Conservation (phyloP, 1,139 yeast genomes). For the Blastobotrys elegans region DNA sequence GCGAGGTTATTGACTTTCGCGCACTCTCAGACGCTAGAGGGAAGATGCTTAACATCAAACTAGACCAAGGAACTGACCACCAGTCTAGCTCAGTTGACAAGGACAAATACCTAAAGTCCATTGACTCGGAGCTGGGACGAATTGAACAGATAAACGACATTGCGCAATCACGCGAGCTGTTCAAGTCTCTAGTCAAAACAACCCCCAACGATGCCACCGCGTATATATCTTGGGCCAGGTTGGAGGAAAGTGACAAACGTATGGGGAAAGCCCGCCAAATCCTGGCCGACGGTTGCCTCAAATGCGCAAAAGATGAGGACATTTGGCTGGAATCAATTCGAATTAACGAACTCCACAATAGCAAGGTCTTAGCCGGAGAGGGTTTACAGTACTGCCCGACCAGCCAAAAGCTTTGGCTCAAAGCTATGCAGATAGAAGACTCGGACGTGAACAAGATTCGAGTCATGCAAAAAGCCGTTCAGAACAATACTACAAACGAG, state of each 20-base stretch:
- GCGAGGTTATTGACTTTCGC: slow-evolving; percentile 41
- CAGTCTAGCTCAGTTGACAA: not conserved
- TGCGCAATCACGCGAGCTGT: slow-evolving; percentile 52
- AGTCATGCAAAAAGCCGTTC: slow-evolving; percentile 68
- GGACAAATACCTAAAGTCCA: not conserved
- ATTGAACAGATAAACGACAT: slow-evolving; percentile 45
- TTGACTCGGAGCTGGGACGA: not conserved
- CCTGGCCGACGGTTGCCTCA: slow-evolving; percentile 67
- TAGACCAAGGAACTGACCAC: slow-evolving; percentile 35
- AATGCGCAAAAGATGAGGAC: slow-evolving; percentile 62
- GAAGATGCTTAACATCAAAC: slow-evolving; percentile 44
- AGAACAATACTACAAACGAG: slow-evolving; percentile 59
- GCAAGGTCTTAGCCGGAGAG: slow-evolving; percentile 55
- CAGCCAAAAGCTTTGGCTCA: slow-evolving; percentile 65
- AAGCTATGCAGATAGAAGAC: slow-evolving; percentile 61
- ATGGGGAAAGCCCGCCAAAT: slow-evolving; percentile 52
- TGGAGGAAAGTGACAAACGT: slow-evolving; percentile 65
- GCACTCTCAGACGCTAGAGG: slow-evolving; percentile 52
- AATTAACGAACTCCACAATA: slow-evolving; percentile 48
- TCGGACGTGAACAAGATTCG: slow-evolving; percentile 49
- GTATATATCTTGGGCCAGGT: slow-evolving; percentile 84
- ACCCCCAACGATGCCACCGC: slow-evolving; percentile 72
- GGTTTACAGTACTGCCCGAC: slow-evolving; percentile 56
- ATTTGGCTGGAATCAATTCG: slow-evolving; percentile 81
- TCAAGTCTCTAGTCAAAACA: slow-evolving; percentile 62